A percentile compares a stretch with the other conserved stretches of the same genome.
These are phyloP conservation scores for Metarhizium guizhouense DNA, from an alignment of 2,329 filamentous ascomycete genomes.

Conservation along the genomic window DNA sequence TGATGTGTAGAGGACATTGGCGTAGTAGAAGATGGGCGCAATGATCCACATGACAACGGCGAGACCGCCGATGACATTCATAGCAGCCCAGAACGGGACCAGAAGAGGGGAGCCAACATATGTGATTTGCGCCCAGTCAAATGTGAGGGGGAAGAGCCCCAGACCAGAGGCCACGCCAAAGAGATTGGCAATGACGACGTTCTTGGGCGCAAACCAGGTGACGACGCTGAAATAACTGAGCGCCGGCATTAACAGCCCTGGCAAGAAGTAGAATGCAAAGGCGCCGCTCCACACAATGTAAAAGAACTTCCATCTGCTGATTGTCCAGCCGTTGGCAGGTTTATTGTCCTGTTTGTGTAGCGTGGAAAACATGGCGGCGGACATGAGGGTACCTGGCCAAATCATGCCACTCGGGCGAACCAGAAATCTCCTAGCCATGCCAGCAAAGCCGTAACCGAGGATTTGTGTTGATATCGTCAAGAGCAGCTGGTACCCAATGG, in stretches of 20 bases:
- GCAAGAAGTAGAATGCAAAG: slow-evolving; percentile 78
- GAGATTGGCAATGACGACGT: slow-evolving; percentile 76
- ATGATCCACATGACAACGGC: slow-evolving; percentile 79
- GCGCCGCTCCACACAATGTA: slow-evolving; percentile 60
- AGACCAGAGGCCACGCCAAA: slow-evolving; percentile 81
- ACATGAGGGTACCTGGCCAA: slow-evolving; percentile 83
- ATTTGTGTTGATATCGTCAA: slow-evolving; percentile 82
- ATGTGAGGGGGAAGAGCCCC: slow-evolving; percentile 75
- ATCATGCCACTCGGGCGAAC: slow-evolving; percentile 85
- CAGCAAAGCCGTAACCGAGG: slow-evolving; percentile 78
- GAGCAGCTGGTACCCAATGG: slow-evolving; percentile 69
- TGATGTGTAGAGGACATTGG: slow-evolving; percentile 68
- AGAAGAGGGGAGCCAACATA: slow-evolving; percentile 79
- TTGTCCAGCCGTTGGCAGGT: slow-evolving; percentile 71
- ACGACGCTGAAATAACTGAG: slow-evolving; percentile 84
- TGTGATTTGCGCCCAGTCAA: slow-evolving; percentile 87
- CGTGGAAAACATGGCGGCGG: slow-evolving; percentile 80
- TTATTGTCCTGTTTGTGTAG: slow-evolving; percentile 80
- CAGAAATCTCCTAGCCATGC: slow-evolving; percentile 69
- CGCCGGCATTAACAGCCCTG: slow-evolving; percentile 72
- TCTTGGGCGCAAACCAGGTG: slow-evolving; percentile 82
- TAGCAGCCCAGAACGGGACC: slow-evolving; percentile 77
- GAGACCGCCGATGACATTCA: slow-evolving; percentile 75
- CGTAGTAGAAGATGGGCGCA: slow-evolving; percentile 73
- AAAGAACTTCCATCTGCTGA: slow-evolving; percentile 80